phyloP scores from a whole-genome alignment of 2,329 filamentous ascomycete species.

The Monosporascus sp. region DNA sequence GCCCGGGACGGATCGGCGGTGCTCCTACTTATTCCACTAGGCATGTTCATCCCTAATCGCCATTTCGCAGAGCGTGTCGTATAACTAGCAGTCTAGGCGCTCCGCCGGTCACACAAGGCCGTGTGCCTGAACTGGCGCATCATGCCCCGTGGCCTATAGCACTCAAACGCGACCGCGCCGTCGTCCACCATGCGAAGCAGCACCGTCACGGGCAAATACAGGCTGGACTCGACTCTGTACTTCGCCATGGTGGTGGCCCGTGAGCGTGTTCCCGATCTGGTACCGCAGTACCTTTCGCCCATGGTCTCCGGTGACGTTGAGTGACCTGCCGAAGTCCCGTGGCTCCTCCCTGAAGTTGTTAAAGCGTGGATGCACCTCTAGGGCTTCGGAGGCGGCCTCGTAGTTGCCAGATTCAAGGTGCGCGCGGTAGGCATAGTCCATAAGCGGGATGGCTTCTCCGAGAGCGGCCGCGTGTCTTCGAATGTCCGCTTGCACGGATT shows the following conservation, averaged over 20 bases:
- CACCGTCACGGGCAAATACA: conserved; percentile 3
- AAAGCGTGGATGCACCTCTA: conserved; percentile 6
- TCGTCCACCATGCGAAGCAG: not conserved
- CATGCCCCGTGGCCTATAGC: not conserved
- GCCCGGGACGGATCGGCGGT: not conserved
- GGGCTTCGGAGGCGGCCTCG: not conserved
- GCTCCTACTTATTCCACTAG: not conserved
- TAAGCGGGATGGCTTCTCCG: not conserved
- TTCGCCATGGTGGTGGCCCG: conserved; percentile 3
- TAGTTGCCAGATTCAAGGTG: not conserved
- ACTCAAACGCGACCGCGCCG: conserved; percentile 3
- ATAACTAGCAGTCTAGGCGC: conserved; percentile 3
- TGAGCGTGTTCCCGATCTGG: conserved; percentile 9
- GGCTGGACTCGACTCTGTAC: conserved; percentile 1
- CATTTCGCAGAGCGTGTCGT: not conserved
- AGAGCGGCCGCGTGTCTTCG: not conserved
- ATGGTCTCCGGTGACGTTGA: not conserved
- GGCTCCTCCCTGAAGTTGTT: conserved; percentile 6
- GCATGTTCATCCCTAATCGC: not conserved
- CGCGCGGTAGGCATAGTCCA: not conserved
- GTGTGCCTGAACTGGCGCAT: conserved; percentile 2
- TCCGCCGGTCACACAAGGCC: conserved; percentile 2
- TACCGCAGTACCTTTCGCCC: conserved; percentile 1
- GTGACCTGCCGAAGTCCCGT: conserved; percentile 4
- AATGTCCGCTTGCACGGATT: conserved; percentile 2